Base-by-base conservation (phyloP, 2,329 filamentous ascomycete species). In the Neonectria magnoliae region DNA sequence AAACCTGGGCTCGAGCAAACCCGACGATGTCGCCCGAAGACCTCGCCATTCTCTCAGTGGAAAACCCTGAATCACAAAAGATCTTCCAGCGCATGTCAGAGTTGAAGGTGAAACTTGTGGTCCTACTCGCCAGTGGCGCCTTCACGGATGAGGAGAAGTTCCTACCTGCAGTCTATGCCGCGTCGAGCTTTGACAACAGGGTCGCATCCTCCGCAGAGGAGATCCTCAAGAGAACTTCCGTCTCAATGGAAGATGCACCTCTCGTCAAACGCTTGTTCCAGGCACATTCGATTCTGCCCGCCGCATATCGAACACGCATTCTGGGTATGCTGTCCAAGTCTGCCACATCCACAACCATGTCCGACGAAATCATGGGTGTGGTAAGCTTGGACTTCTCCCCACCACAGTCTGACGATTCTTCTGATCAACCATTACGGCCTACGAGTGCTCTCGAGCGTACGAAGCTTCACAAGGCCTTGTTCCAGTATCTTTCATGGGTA, bases 151-250 rank as follows among this genome's bases (percentile, higher is more conserved):
- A 88, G 1, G 93, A 98, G 75, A 90, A 94, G 33, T 93, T 98
- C 71, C 78, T 98, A 13, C 91, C 95, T 0, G 91, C 93, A 1
- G 80, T 98, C 1, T 94, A 92, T 76, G 94, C 94, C 5, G 91
- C 93, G 27, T 90, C 93, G 0, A 94, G 94, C 78, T 82, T 90
- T 1, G 96, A 98, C 69, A 93, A 90, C 38, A 88, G 91, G 9
- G 90, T 98, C 41, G 90, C 92, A 11, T 89, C 91, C n/a, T 82
- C 93, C n/a, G 95, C 93, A 0, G 93, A 98, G 61, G 94, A 97
- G 72, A 88, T 97, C 53, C 80, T 98, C 68, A 99, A 98, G 79
- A 86, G 94, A 68, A 91, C 88, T 31, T 86, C 88, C 2, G 87
- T 92, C 9, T 89, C 92, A 9, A 81, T 98, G 27, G 95, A 98